Percentiles rank a stretch among this genome's conserved stretches.
These are phyloP conservation scores for Nissolia schottii DNA, from an alignment of 306 rosid genomes.

Conservation along the genomic window DNA sequence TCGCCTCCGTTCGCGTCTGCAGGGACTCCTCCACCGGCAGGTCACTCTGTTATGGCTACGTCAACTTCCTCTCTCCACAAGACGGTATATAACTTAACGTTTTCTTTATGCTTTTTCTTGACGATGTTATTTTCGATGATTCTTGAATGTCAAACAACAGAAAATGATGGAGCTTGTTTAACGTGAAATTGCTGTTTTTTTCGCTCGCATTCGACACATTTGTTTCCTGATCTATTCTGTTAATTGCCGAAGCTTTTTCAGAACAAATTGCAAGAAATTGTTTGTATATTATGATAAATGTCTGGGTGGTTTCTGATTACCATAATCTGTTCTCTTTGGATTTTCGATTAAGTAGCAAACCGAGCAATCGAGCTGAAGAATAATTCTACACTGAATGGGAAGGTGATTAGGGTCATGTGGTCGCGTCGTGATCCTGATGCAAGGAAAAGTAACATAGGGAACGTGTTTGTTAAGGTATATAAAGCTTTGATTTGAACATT, in stretches of 20 bases:
- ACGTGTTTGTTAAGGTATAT: conserved; percentile 82
- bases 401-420: conserved; percentile 74
- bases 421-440: conserved; percentile 73
- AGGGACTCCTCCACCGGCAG: conserved; percentile 53
- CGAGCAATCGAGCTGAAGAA: conserved; percentile 63
- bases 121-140: neutral
- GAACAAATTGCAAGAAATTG: neutral
- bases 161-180: neutral
- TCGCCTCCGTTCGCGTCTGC: conserved; percentile 60
- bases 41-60: conserved; percentile 83
- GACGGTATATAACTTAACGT: conserved; percentile 45
- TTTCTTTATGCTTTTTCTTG: neutral
- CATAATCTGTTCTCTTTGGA: conserved; percentile 11
- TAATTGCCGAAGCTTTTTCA: too few relatives aligned
- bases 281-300: too few relatives aligned
- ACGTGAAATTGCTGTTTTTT: neutral
- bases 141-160: neutral
- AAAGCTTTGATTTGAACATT: neutral
- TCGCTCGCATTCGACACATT: neutral
- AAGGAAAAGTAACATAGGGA: conserved; percentile 65
- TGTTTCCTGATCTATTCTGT: too few relatives aligned
- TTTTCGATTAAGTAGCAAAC: conserved; percentile 38
- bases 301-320: neutral
- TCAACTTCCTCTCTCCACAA: conserved; percentile 55
- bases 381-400: conserved; percentile 58